Base-by-base conservation (phyloP, 1,284 basidiomycete species). In the Tetrapyrgos nigripes region DNA sequence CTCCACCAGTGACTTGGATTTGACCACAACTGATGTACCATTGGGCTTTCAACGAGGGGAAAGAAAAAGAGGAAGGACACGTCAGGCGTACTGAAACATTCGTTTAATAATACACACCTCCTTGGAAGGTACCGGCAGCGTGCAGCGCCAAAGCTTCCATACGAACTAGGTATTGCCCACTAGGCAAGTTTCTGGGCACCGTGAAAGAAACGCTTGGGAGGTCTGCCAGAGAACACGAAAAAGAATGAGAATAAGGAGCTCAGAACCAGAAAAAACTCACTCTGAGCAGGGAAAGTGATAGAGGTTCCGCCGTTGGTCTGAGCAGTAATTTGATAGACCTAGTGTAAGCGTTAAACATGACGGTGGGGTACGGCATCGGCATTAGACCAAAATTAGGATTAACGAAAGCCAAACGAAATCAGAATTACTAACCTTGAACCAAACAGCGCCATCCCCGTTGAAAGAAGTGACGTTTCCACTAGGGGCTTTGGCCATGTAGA, bases 91-190 rank as follows among this genome's bases (percentile, higher is more conserved):
- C 23, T 17, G 29, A 6, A 3, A 21, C n/a, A 35, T n/a, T 21
- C 10, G 5, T n/a, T 23, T 11, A n/a, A n/a, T n/a, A n/a, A n/a
- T 35, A 33, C 70, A 54, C 46, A 77, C 76, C 76, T 55, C 76
- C 77, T 50, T 69, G 68, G 60, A 69, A 75, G 13, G 66, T 69
- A 14, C 64, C 64, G 24, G 76, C 76, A 23, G 63, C 52, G 64
- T 81, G 79, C 50, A 80, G 65, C 44, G 80, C 81, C 56, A 82
- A 80, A 23, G 79, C 71, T 63, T 84, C 81, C 65, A 78, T 75
- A 50, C 82, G 80, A 61, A 84, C 75, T 64, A 76, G 71, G 68
- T 78, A 80, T 70, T 83, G 76, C 10, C 81, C 82, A 44, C 65
- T 75, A 14, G 82, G 81, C 28, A 83, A 73, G 45, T 66, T 66